Base-by-base conservation (phyloP, 1,284 basidiomycete species). In the Cryptococcus neoformans region DNA sequence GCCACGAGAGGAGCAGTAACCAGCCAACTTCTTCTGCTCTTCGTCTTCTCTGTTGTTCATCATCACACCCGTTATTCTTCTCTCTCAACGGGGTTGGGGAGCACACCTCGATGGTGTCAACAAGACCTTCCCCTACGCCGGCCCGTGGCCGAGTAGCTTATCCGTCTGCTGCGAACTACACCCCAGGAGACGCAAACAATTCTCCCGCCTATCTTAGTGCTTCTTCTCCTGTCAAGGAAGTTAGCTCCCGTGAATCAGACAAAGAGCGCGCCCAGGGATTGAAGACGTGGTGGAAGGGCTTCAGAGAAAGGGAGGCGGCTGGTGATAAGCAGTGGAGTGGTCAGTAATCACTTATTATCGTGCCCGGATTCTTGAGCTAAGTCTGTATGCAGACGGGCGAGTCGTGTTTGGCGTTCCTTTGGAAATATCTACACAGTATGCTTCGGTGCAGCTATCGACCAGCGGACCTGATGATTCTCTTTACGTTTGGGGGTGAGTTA, bases 361-460 rank as follows among this genome's bases (percentile, higher is more conserved):
- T 35, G 55, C 36, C 5, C 35, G 16, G 28, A 14, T 28, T 16
- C 35, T 12, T 45, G 41, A 28, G 6, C 47, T 41, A 47, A 46
- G 44, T 16, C n/a, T 17, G 46, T 38, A 8, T 53, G 21, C 40
- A 17, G 44, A 51, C 17, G 49, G 34, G 7, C 56, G 61, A 28
- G 53, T 82, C 7, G 90, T 98, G 41, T 98, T 99, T 74, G 90
- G 90, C 11, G 88, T 85, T 56, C 87, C 90, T 5, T 83, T 98
- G 62, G 83, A 84, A 60, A 88, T 92, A 69, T 89, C 88, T 55
- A 81, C 98, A 66, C 83, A 84, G 68, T 89, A 89, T 74, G 94
- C 95, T 17, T 89, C 85, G 67, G 93, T 96, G 1, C 92, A 95
- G 70, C 97, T 99, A 74, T 92, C 89, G 16, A 94, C 94, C n/a